Conservation (phyloP, 1,139 yeast genomes). For the Blastobotrys malaysiensis region DNA sequence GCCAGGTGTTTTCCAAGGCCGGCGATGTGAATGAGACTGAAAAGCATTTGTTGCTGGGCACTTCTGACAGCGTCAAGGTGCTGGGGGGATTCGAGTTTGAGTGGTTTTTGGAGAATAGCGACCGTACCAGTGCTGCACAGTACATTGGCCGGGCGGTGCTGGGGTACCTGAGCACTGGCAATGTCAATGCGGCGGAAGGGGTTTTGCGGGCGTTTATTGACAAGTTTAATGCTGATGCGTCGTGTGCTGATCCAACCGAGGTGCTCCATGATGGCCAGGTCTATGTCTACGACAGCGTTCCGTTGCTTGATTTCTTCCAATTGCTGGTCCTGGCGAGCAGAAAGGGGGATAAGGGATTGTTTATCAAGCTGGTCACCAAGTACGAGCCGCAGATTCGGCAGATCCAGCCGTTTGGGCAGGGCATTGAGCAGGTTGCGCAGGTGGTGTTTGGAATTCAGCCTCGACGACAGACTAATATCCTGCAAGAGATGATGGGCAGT, state of each 20-base stretch:
- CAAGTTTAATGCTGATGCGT: conserved; percentile 23
- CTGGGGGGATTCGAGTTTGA: conserved; percentile 52
- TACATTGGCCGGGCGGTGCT: conserved; percentile 59
- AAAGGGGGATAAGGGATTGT: conserved; percentile 47
- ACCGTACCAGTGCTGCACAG: conserved; percentile 41
- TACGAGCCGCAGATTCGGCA: conserved; percentile 48
- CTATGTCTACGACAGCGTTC: conserved; percentile 29
- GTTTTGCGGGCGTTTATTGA: conserved; percentile 40
- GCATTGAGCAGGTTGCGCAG: conserved; percentile 39
- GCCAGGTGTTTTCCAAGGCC: conserved; percentile 48
- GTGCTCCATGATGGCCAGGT: conserved; percentile 17
- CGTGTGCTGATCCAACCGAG: conserved; percentile 16
- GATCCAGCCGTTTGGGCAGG: conserved; percentile 32
- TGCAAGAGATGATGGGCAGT: conserved; percentile 85
- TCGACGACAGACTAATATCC: conserved; percentile 56
- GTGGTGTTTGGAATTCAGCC: conserved; percentile 54
- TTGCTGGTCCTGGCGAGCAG: conserved; percentile 59
- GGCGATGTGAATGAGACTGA: conserved; percentile 45
- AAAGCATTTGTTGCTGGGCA: conserved; percentile 63
- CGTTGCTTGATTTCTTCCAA: conserved; percentile 63
- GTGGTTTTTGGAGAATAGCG: conserved; percentile 45
- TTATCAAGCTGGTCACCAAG: conserved; percentile 48
- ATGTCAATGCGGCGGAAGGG: conserved; percentile 52
- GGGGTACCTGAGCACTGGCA: conserved; percentile 61
- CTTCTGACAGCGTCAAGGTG: conserved; percentile 49